These are phyloP conservation scores for Orbilia javanica DNA, from an alignment of 2,329 filamentous ascomycete species.

Conservation along the genomic window DNA sequence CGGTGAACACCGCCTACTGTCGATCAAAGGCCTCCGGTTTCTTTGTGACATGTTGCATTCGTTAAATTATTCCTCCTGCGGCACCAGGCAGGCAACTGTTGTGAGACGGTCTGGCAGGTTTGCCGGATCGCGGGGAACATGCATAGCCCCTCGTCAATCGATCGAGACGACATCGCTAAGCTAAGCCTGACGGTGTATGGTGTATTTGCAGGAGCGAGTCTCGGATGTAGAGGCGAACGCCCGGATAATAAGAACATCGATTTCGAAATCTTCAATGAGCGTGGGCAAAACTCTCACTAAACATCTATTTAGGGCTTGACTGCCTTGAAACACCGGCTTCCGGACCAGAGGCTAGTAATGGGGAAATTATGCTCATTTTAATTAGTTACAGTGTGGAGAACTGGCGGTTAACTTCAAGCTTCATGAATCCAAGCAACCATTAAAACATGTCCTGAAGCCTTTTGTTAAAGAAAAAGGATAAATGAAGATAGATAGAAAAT, in stretches of 20 bases:
- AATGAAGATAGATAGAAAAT: background rate
- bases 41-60: constrained; percentile 33
- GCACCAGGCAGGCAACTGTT: constrained; percentile 38
- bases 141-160: constrained; percentile 39
- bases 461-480: too few species aligned
- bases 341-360: background rate
- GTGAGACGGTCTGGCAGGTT: constrained; percentile 1
- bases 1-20: constrained; percentile 23
- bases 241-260: background rate
- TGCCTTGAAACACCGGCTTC: too few species aligned
- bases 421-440: background rate
- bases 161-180: constrained; percentile 35
- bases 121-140: constrained; percentile 7
- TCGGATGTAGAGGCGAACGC: background rate
- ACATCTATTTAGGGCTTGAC: too few species aligned
- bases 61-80: constrained; percentile 9
- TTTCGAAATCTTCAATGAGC: background rate
- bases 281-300: too few species aligned
- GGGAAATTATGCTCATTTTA: background rate
- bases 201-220: background rate
- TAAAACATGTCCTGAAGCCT: background rate
- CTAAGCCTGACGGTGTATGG: background rate
- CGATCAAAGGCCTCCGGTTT: constrained; percentile 1
- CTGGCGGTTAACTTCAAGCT: background rate
- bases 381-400: too few species aligned